A percentile compares a stretch with the other conserved stretches of the same genome.
Conservation (phyloP, 768 basidiomycete genomes). For the Xerocomellus amylosporus region DNA sequence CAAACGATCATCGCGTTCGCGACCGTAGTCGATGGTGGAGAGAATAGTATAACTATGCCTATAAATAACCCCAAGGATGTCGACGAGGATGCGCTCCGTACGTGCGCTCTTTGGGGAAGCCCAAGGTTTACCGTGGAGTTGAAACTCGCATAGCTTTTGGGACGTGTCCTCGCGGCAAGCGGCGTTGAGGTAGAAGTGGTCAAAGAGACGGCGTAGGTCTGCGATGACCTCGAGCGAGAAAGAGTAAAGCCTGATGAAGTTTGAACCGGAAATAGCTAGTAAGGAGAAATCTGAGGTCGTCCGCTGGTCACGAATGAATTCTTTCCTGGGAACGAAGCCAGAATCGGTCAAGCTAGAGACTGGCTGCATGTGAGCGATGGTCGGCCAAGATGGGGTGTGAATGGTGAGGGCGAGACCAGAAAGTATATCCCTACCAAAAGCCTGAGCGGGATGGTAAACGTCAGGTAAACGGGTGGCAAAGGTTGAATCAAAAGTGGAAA, state of each 20-base stretch:
- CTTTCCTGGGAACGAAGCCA: slow-evolving; percentile 65
- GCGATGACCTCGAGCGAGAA: slow-evolving; percentile 55
- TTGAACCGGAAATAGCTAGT: slow-evolving; percentile 63
- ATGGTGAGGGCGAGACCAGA: slow-evolving; percentile 18
- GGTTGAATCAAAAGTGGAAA: slow-evolving; percentile 28
- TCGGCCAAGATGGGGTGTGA: slow-evolving; percentile 24
- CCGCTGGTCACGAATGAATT: slow-evolving; percentile 63
- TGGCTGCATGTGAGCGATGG: slow-evolving; percentile 32
- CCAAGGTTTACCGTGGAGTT: slow-evolving; percentile 72
- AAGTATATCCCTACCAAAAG: slow-evolving; percentile 27
- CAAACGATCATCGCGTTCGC: slow-evolving; percentile 70
- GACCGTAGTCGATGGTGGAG: slow-evolving; percentile 73
- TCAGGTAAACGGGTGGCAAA: slow-evolving; percentile 39
- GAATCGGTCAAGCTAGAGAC: slow-evolving; percentile 38
- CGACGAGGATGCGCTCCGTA: slow-evolving; percentile 67
- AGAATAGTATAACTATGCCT: slow-evolving; percentile 61
- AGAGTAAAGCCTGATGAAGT: slow-evolving; percentile 65
- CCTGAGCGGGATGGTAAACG: slow-evolving; percentile 34
- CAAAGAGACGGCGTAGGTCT: slow-evolving; percentile 56
- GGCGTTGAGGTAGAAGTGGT: slow-evolving; percentile 41
- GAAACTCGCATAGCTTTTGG: slow-evolving; percentile 64
- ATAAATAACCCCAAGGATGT: slow-evolving; percentile 61
- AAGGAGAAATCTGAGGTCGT: slow-evolving; percentile 61
- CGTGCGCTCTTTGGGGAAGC: slow-evolving; percentile 59
- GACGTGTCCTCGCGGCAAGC: slow-evolving; percentile 52